Evolutionary conservation across 176 grass and related monocot genomes (phyloP).

Genomic region (Poa annua): DNA sequence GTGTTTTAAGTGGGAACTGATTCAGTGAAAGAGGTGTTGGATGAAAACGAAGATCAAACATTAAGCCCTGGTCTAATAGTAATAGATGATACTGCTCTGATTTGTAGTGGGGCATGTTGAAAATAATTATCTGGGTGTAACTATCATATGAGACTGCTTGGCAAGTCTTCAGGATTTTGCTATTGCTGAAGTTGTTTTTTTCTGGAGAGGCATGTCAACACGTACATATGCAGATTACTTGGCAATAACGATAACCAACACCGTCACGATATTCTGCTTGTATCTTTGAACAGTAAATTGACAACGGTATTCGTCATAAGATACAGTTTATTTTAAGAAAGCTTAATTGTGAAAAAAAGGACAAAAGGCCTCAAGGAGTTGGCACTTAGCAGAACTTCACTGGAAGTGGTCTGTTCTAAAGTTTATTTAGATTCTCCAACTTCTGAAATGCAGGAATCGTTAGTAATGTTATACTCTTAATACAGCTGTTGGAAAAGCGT

Average conservation of each 20-base stretch:
- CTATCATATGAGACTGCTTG: slow-evolving; percentile 1
- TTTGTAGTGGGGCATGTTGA: neutral
- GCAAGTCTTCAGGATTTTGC: neutral
- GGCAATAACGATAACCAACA: slow-evolving; percentile 12
- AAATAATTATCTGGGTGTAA: slow-evolving; percentile 11
- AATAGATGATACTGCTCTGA: neutral
- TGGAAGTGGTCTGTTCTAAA: slow-evolving; percentile 2
- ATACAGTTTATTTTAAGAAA: slow-evolving; percentile 23
- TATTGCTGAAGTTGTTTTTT: slow-evolving; percentile 11
- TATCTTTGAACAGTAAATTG: slow-evolving; percentile 28
- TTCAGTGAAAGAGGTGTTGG: neutral
- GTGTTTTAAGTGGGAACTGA: slow-evolving; percentile 3
- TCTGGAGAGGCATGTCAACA: slow-evolving; percentile 1
- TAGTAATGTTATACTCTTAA: neutral
- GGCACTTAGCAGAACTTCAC: neutral
- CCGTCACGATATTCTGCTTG: neutral
- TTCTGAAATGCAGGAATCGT: slow-evolving; percentile 8
- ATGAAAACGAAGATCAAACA: neutral
- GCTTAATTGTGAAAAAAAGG: neutral
- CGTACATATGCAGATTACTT: neutral
- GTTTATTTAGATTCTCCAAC: neutral
- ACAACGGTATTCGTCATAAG: neutral
- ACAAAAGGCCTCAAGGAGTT: slow-evolving; percentile 13
- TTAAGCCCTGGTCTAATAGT: neutral
- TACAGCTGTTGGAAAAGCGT: neutral